Evolutionary conservation across 2,329 filamentous ascomycete genomes (phyloP).

Genomic region (Fusarium ambrosium): DNA sequence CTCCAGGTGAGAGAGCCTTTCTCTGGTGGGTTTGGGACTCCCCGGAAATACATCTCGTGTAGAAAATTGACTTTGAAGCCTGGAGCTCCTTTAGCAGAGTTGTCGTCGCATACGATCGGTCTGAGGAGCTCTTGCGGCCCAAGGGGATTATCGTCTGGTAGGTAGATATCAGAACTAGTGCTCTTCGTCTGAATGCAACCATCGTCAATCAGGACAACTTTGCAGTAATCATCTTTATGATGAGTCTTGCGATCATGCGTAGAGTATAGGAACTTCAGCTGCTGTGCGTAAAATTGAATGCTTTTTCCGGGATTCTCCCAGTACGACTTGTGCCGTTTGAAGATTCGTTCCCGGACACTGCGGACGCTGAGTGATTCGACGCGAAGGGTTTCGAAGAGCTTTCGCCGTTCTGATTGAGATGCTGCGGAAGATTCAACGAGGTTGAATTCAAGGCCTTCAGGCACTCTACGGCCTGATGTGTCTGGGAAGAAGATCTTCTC

Average conservation of each 20-base stretch:
- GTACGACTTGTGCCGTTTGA: not conserved
- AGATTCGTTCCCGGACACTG: not conserved
- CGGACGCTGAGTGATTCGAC: fast-evolving
- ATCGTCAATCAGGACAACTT: not conserved
- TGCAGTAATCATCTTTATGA: not conserved
- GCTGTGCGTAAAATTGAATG: not conserved
- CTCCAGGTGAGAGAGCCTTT: not conserved
- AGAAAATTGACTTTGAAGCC: not conserved
- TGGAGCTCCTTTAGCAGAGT: fast-evolving
- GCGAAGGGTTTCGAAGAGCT: not conserved
- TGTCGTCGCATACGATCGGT: not conserved
- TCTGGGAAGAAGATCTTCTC: not conserved
- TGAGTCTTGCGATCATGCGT: not conserved
- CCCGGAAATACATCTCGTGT: fast-evolving
- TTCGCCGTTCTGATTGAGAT: fast-evolving
- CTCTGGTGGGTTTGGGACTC: too few species aligned
- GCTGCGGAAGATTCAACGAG: not conserved
- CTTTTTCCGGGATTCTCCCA: fast-evolving
- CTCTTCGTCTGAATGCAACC: fast-evolving
- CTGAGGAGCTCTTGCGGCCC: not conserved
- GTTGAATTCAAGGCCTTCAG: not conserved
- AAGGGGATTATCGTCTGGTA: not conserved
- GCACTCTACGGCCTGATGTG: not conserved
- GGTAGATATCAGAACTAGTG: not conserved
- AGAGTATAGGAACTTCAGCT: not conserved